Conservation (phyloP, 1,284 basidiomycete species). For the Cutaneotrichosporon mucoides region DNA sequence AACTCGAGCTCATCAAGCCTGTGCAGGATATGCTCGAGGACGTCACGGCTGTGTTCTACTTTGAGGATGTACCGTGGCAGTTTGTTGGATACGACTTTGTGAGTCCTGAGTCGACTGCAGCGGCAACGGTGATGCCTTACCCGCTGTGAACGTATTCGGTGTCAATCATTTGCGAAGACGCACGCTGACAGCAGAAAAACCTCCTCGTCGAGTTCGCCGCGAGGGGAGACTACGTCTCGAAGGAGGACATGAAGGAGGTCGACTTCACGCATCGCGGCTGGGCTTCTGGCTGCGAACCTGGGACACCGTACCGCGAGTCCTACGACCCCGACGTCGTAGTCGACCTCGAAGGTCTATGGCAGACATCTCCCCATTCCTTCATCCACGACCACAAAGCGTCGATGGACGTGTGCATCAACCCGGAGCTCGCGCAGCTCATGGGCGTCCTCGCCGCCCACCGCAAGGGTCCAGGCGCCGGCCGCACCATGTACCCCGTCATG, state of each 20-base stretch:
- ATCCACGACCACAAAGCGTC: conserved; percentile 48
- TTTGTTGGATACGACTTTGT: conserved; percentile 47
- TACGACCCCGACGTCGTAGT: conserved; percentile 29
- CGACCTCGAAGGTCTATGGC: conserved; percentile 33
- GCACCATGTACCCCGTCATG: conserved; percentile 55
- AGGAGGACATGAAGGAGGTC: conserved; percentile 14
- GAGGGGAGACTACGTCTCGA: conserved; percentile 40
- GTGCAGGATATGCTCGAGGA: conserved; percentile 33
- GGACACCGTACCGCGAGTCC: conserved; percentile 35
- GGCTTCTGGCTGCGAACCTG: conserved; percentile 42
- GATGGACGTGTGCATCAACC: conserved; percentile 62
- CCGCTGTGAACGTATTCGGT: too few species aligned
- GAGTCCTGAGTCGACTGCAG: conserved; percentile 16
- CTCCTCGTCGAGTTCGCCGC: conserved; percentile 35
- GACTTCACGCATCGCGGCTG: conserved; percentile 43
- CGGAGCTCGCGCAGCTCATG: conserved; percentile 55
- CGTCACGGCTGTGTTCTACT: conserved; percentile 38
- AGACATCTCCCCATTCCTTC: conserved; percentile 29
- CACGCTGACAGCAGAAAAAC: conserved; percentile 24
- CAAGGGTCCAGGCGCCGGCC: conserved; percentile 55
- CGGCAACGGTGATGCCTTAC: too few species aligned
- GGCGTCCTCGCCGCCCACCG: conserved; percentile 56
- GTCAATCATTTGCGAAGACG: too few species aligned
- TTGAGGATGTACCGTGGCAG: conserved; percentile 46
- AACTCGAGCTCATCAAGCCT: conserved; percentile 33